Conservation (phyloP, 192 early-diverging fungal genomes). For the Pilobolus umbonatus region DNA sequence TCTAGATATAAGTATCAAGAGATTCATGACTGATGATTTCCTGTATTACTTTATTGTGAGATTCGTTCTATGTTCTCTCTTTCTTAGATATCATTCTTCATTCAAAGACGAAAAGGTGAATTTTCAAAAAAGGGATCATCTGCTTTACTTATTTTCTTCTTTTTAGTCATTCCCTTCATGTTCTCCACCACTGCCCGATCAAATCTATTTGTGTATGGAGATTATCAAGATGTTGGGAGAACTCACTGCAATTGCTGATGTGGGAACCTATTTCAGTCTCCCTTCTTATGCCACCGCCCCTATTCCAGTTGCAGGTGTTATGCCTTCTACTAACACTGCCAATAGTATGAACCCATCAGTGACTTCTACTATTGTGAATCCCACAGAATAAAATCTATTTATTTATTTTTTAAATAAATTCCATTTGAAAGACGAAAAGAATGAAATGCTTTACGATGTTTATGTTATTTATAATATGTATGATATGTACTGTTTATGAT, state of each 20-base stretch:
- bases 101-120: conserved; percentile 56
- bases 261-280: conserved; percentile 40
- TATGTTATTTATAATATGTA: too few species aligned
- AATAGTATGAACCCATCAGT: too few species aligned
- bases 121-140: not conserved
- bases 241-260: conserved; percentile 43
- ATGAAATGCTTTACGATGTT: too few species aligned
- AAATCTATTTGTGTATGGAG: conserved; percentile 56
- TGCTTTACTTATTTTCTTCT: not conserved
- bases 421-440: too few species aligned
- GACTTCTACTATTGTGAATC: too few species aligned
- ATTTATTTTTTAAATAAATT: too few species aligned
- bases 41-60: conserved; percentile 84
- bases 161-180: conserved; percentile 60
- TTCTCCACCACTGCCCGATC: conserved; percentile 58
- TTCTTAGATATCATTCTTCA: conserved; percentile 65
- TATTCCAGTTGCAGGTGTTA: too few species aligned
- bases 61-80: conserved; percentile 67
- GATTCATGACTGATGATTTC: conserved; percentile 91
- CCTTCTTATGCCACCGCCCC: conserved; percentile 16
- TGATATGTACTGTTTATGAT: too few species aligned
- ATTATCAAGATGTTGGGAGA: conserved; percentile 53
- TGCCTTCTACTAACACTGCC: too few species aligned
- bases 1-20: conserved; percentile 39
- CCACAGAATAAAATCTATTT: too few species aligned